Percentiles rank a stretch among this genome's conserved stretches.
phyloP scores from a whole-genome alignment of 768 basidiomycete genomes.

The Rhizopogon salebrosus region DNA sequence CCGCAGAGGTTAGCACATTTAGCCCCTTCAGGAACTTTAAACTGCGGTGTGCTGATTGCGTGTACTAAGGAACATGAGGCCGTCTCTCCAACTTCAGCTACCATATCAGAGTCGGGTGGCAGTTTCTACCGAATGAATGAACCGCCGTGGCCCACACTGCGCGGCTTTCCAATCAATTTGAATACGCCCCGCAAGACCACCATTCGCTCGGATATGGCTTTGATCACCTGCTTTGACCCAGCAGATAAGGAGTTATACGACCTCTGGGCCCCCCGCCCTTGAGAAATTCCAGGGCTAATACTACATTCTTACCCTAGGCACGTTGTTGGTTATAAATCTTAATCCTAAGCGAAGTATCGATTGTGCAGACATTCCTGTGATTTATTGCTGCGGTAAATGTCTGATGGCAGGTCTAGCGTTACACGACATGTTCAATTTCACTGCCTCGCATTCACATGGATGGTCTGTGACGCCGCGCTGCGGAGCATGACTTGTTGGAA shows the following conservation, averaged over 20 bases:
- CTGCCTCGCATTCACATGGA: neutral
- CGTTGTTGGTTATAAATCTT: neutral
- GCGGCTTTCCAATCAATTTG: conserved; percentile 16
- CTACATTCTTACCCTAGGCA: neutral
- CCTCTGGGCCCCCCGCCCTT: conserved; percentile 55
- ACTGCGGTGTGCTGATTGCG: neutral
- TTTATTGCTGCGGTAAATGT: neutral
- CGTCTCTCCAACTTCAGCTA: conserved; percentile 25
- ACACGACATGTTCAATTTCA: too few relatives aligned
- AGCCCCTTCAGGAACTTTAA: neutral
- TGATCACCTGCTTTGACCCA: conserved; percentile 71
- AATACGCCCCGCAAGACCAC: conserved; percentile 32
- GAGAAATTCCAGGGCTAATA: neutral
- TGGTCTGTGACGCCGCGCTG: neutral
- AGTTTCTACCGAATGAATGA: conserved; percentile 17
- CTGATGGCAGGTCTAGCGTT: neutral
- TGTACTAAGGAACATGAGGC: conserved; percentile 10
- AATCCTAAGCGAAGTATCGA: neutral
- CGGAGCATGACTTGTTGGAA: neutral
- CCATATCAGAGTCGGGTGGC: conserved; percentile 23
- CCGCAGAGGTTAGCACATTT: conserved; percentile 11
- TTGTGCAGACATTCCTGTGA: neutral
- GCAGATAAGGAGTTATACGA: conserved; percentile 73
- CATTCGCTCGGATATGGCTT: conserved; percentile 60
- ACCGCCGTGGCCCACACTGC: conserved; percentile 5